Base-by-base conservation (phyloP, 2,329 filamentous ascomycete genomes). In the Coleophoma eucalyptorum region DNA sequence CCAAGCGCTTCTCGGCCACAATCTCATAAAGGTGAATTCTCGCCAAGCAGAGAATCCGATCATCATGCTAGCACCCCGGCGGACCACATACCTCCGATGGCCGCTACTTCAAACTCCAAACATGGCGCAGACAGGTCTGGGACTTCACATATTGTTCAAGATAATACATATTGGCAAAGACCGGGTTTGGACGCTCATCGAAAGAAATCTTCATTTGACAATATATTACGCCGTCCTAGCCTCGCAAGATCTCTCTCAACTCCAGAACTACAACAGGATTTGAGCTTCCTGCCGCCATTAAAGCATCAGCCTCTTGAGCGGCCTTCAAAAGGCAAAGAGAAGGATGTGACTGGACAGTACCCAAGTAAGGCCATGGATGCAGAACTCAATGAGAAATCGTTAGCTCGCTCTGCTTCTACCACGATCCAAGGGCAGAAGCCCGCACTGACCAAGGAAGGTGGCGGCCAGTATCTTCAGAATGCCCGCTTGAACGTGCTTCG, bases 281-380 rank as follows among this genome's bases (percentile, higher is more conserved):
- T 67, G 13, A 68, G 58, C 48, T 71, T 67, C 51, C 60, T 68
- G 18, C 69, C 72, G 1, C 58, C 67, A n/a, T 60, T 68, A 4
- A 71, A 67, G 38, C 69, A 73, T 37, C 71, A 72, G 38, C 61
- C 70, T 8, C 62, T 75, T 5, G 63, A 62, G 10, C 58, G 53
- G 35, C 55, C 53, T 31, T 33, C 56, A 35, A 46, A 57, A 46
- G 41, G 53, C 44, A 64, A 57, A 66, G 58, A 52, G 50, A 62
- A 53, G 49, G 52, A 35, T 60, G 51, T 43, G 55, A 41, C 19
- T 48, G 41, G 21, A 50, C 43, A 47, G 16, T 50, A 65, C 16
- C 63, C 62, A 16, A 62, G 63, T 8, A 61, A 64, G 32, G 60
- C 61, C n/a, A 41, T 58, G 12, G 63, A 67, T n/a, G 53, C 55